Evolutionary conservation across 2,329 filamentous ascomycete genomes (phyloP), one percentile per base, ranked within the genome.

Genomic region (Triangularia setosa): DNA sequence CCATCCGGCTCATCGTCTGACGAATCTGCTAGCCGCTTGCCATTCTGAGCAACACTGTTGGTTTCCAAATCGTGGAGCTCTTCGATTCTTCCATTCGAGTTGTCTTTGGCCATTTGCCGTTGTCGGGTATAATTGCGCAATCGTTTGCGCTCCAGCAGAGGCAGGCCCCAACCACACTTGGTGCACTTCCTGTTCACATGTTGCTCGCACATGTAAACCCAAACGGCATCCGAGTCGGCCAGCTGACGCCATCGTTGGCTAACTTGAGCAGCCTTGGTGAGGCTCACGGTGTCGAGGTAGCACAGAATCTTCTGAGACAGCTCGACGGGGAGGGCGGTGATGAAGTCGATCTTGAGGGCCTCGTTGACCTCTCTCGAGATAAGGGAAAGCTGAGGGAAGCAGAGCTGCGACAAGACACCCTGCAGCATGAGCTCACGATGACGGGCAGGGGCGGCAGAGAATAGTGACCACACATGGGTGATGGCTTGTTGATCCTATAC

Each of bases 191-290:
- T 84, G 75, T 96, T 92, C 71, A 97, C 96, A 76, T 97, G 93
- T 74, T 98, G 94, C 76, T 97, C 93, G 75, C 95, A 99, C 93
- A 98, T 97, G 68, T 90, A 90, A 74, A 97, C 91, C 95, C 95
- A 99, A 3, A 99, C 94, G 8, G 96, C 90, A 75, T 99, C 94
- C 73, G 97, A 94, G 72, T 98, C 95, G n/a, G 95, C 94, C 48
- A 99, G 80, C 64, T 86, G 86, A 67, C 92, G 86, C 95, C 95
- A 99, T 71, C 89, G 85, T 64, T 88, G 87, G 75, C 92, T 97
- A 62, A 99, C 95, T 76, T 97, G 93, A 0, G 95, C 92, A 1
- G 95, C 94, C 76, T 97, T 97, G 81, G 95, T 98, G 0, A 99
- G 84, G 0, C 94, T 97, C 1, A 91, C 90, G 0, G 94, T 97